Conservation (phyloP, 805 yeast genomes). For the Teunomyces cretensis region DNA sequence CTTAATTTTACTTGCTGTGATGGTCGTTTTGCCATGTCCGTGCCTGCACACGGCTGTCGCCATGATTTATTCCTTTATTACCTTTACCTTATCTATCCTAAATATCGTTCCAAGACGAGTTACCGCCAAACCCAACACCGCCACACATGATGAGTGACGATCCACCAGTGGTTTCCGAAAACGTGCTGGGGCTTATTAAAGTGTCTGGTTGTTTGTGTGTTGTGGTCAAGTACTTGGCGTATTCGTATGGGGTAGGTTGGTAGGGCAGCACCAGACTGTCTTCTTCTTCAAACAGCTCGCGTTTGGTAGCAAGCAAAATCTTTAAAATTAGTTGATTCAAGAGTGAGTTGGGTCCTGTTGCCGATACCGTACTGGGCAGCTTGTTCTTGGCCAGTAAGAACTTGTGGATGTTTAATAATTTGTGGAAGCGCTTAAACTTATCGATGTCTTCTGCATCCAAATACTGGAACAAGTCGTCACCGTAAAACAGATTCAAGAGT, state of each 20-base stretch:
- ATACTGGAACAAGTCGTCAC: constrained; percentile 29
- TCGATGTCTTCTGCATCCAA: constrained; percentile 22
- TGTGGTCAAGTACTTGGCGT: neutral
- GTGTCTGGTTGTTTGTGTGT: neutral
- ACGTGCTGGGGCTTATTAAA: constrained; percentile 7
- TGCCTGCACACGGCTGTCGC: too few species aligned
- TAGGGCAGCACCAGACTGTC: neutral
- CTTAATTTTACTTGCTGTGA: too few species aligned
- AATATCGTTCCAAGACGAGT: constrained; percentile 13
- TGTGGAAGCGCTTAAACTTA: constrained; percentile 24
- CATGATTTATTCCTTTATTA: neutral
- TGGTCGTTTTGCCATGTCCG: too few species aligned
- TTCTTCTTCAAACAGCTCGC: neutral
- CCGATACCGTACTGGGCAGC: neutral
- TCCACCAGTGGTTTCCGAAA: constrained; percentile 14
- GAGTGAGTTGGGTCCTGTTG: neutral
- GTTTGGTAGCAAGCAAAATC: constrained; percentile 1
- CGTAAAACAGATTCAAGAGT: constrained; percentile 23
- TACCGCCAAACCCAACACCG: constrained; percentile 15
- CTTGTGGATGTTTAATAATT: constrained; percentile 13
- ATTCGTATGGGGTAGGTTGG: neutral
- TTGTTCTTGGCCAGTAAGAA: constrained; percentile 7
- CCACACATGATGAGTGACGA: constrained; percentile 21
- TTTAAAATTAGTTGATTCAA: constrained; percentile 1
- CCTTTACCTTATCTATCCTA: constrained; percentile 5